These are phyloP conservation scores for Talaromyces albobiverticillius DNA, from an alignment of 2,329 filamentous ascomycete genomes.

Conservation along the genomic window DNA sequence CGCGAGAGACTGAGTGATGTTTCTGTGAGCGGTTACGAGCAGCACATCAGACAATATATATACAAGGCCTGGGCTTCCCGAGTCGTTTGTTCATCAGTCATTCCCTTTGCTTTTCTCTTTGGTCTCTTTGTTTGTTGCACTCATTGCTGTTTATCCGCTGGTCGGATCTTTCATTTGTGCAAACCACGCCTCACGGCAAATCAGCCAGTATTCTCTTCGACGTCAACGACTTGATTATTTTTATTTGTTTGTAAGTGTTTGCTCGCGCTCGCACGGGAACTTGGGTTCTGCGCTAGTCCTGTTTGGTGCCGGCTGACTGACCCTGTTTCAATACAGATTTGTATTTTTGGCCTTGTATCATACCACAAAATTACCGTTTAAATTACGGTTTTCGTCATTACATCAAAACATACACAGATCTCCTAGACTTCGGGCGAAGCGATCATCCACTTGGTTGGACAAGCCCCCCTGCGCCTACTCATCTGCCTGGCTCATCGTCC, in stretches of 20 bases:
- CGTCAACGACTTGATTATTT: background rate
- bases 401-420: constrained; percentile 12
- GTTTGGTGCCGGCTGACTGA: background rate
- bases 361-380: background rate
- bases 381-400: constrained; percentile 9
- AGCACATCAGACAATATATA: constrained; percentile 9
- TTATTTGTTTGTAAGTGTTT: background rate
- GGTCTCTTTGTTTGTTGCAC: background rate
- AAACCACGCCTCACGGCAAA: too few species aligned
- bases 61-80: background rate
- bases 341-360: constrained; percentile 8
- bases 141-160: constrained; percentile 2
- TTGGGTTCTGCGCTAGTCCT: background rate
- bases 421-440: constrained; percentile 13
- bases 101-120: background rate
- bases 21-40: constrained; percentile 8
- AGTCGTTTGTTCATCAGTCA: background rate
- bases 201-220: too few species aligned
- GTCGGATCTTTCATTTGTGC: constrained; percentile 1
- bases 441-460: constrained; percentile 14
- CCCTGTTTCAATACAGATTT: background rate
- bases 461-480: constrained; percentile 14
- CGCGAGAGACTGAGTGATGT: constrained; percentile 6
- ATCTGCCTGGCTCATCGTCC: too few species aligned
- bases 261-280: too few species aligned